Conservation (phyloP, 208 protist genomes). For the Wallacemonas collosoma region DNA sequence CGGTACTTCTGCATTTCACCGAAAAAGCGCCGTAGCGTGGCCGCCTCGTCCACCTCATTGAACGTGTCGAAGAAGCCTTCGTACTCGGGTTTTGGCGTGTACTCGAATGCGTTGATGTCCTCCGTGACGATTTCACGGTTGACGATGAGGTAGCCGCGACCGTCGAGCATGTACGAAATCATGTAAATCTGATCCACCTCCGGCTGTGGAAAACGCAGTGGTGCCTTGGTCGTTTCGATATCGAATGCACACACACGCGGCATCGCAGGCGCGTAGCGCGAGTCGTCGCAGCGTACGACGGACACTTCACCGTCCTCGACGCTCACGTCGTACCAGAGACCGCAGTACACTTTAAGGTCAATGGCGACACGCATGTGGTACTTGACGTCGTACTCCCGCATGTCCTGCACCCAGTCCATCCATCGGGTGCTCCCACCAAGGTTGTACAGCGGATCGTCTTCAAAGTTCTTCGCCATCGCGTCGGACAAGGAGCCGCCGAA, state of each 20-base stretch:
- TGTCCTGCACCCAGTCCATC: conserved; percentile 95
- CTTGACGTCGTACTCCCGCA: conserved; percentile 99
- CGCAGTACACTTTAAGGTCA: conserved; percentile 94
- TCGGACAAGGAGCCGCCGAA: conserved; percentile 74
- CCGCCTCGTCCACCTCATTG: conserved; percentile 96
- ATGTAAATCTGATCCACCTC: conserved; percentile 99
- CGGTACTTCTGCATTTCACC: conserved; percentile 95
- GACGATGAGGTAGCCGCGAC: conserved; percentile 98
- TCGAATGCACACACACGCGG: conserved; percentile 96
- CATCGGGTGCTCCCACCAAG: conserved; percentile 45
- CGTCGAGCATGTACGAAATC: conserved; percentile 99
- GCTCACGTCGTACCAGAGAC: conserved; percentile 96
- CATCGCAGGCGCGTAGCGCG: conserved; percentile 90
- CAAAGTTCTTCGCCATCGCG: conserved; percentile 73
- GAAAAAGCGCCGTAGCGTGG: conserved; percentile 95
- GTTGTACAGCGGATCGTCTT: conserved; percentile 47
- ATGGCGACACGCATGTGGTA: conserved; percentile 98
- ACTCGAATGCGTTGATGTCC: conserved; percentile 99
- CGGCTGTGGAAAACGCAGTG: conserved; percentile 99
- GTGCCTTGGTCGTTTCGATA: conserved; percentile 99
- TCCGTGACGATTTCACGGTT: conserved; percentile 98
- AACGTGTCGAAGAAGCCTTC: conserved; percentile 97
- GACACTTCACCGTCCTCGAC: conserved; percentile 70
- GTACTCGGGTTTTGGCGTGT: conserved; percentile 98
- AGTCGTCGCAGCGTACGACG: conserved; percentile 83